phyloP scores from a whole-genome alignment of 2,329 filamentous ascomycete genomes.

The Aspergillus ochraceus region DNA sequence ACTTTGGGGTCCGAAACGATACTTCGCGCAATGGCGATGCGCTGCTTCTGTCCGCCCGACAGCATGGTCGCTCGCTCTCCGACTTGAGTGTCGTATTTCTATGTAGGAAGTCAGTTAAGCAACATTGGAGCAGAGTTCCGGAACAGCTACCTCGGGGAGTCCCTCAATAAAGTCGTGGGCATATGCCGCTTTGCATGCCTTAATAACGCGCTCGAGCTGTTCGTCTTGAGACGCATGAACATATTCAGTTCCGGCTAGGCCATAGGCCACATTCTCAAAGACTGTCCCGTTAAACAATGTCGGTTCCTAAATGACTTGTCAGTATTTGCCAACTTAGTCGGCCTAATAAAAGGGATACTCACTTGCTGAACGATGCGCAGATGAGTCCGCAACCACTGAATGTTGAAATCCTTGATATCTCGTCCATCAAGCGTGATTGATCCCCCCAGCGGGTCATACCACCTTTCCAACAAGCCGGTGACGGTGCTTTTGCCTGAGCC shows the following conservation, averaged over 20 bases:
- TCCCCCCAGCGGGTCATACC: slow-evolving; percentile 58
- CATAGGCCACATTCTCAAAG: slow-evolving; percentile 47
- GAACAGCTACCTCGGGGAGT: slow-evolving; percentile 57
- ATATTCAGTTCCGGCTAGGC: slow-evolving; percentile 3
- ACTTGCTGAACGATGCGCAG: slow-evolving; percentile 55
- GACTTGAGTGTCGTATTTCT: slow-evolving; percentile 76
- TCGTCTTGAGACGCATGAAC: slow-evolving; percentile 21
- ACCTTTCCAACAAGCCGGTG: slow-evolving; percentile 68
- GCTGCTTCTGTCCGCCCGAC: slow-evolving; percentile 88
- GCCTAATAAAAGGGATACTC: slow-evolving; percentile 45
- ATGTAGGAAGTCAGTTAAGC: not conserved
- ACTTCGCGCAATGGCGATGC: slow-evolving; percentile 80
- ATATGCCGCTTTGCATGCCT: slow-evolving; percentile 36
- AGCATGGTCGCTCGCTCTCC: slow-evolving; percentile 80
- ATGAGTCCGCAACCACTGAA: slow-evolving; percentile 21
- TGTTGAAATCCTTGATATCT: slow-evolving; percentile 34
- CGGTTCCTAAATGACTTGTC: slow-evolving; percentile 39
- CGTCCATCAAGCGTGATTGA: slow-evolving; percentile 38
- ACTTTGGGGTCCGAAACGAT: slow-evolving; percentile 81
- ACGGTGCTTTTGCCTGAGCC: slow-evolving; percentile 75
- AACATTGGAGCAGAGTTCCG: not conserved
- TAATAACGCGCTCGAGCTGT: not conserved
- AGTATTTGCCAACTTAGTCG: not conserved
- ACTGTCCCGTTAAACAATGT: not conserved
- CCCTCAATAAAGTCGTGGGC: slow-evolving; percentile 76